These are phyloP conservation scores for Rhizopus arrhizus DNA, from an alignment of 371 early-diverging fungal species.

Conservation along the genomic window DNA sequence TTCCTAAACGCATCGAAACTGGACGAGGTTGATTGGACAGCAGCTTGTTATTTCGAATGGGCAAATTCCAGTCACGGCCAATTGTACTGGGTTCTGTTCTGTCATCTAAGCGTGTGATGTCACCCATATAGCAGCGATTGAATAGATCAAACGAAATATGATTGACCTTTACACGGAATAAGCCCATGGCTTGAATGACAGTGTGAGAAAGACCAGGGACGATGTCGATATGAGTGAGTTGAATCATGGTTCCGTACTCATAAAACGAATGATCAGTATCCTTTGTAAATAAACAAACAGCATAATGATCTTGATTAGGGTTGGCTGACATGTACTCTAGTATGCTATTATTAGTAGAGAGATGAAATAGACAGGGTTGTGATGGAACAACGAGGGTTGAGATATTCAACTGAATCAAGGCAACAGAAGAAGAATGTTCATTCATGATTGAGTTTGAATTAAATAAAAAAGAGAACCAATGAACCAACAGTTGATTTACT, in stretches of 20 bases:
- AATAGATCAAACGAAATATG: constrained; percentile 1
- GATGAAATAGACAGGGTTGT: constrained; percentile 29
- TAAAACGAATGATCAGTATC: constrained; percentile 16
- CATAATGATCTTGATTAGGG: constrained; percentile 44
- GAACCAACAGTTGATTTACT: constrained; percentile 1
- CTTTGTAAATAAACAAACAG: constrained; percentile 48
- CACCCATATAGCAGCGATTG: constrained; percentile 5
- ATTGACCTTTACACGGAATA: constrained; percentile 18
- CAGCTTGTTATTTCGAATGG: background rate
- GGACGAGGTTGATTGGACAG: constrained; percentile 5
- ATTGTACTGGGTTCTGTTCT: background rate
- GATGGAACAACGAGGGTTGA: constrained; percentile 8
- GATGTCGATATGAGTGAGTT: constrained; percentile 28
- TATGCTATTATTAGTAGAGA: constrained; percentile 50
- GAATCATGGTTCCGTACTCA: constrained; percentile 44
- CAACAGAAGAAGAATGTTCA: background rate
- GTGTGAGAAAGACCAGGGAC: constrained; percentile 32
- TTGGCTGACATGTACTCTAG: constrained; percentile 46
- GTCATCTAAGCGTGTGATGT: constrained; percentile 17
- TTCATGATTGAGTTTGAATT: background rate
- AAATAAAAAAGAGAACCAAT: background rate
- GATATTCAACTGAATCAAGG: constrained; percentile 1
- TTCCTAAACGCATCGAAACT: constrained; percentile 16
- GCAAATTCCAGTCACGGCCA: constrained; percentile 4
- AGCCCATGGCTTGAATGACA: constrained; percentile 28